Evolutionary conservation across 139 green algal species (phyloP).

Genomic region (Micractinium sp.): DNA sequence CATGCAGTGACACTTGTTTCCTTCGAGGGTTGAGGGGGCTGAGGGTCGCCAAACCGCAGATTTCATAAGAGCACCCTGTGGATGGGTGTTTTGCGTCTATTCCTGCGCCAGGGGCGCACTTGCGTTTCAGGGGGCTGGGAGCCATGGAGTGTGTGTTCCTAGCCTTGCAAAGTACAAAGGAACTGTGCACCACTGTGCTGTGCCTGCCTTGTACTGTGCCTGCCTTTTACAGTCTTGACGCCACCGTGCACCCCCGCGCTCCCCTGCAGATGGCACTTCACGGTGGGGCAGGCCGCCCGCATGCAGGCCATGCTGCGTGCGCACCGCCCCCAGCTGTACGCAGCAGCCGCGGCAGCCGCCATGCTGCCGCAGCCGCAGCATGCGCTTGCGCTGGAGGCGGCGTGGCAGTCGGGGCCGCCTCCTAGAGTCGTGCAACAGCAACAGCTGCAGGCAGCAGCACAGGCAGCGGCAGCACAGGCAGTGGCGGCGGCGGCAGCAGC

Average conservation of each 20-base stretch:
- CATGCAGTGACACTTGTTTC: too few species aligned
- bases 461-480: background rate
- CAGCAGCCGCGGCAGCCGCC: background rate
- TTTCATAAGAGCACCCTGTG: too few species aligned
- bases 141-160: background rate
- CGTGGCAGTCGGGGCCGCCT: constrained; percentile 36
- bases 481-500: background rate
- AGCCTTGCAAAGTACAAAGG: too few species aligned
- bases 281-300: constrained; percentile 20
- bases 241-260: too few species aligned
- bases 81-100: too few species aligned
- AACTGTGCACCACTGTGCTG: background rate
- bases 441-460: background rate
- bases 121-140: too few species aligned
- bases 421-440: background rate
- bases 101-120: too few species aligned
- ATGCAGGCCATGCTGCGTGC: constrained; percentile 39
- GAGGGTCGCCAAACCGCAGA: too few species aligned
- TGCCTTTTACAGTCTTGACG: background rate
- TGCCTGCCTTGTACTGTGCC: background rate
- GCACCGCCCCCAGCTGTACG: constrained; percentile 27
- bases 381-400: background rate
- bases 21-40: too few species aligned
- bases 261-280: constrained; percentile 35
- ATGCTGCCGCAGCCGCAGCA: background rate